Conservation (phyloP, 106 monocot genomes). For the Phalaenopsis aphrodite region DNA sequence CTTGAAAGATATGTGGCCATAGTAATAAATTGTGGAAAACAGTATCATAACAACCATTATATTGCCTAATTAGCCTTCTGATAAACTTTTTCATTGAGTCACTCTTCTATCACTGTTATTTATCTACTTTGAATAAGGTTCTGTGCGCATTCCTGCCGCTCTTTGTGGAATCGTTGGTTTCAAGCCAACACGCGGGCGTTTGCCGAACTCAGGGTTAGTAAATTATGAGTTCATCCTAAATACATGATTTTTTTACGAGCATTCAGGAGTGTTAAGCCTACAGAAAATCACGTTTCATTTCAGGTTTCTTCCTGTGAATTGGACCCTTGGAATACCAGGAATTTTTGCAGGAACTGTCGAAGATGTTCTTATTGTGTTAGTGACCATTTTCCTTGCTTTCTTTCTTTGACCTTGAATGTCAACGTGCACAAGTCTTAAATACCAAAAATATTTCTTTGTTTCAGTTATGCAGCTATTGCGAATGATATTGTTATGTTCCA, state of each 20-base stretch:
- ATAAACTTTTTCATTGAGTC: not conserved
- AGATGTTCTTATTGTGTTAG: constrained; percentile 78
- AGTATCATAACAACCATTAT: no score
- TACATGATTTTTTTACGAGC: not conserved
- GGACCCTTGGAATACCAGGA: constrained; percentile 88
- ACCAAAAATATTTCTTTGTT: not conserved
- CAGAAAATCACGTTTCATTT: constrained; percentile 6
- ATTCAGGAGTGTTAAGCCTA: not conserved
- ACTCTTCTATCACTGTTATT: not conserved
- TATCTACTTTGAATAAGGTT: constrained; percentile 36
- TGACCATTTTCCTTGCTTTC: constrained; percentile 3
- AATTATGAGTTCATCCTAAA: not conserved
- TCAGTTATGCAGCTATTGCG: constrained; percentile 81
- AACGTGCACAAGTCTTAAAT: not conserved
- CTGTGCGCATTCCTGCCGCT: constrained; percentile 86
- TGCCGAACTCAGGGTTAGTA: constrained; percentile 66
- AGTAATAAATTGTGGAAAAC: no score
- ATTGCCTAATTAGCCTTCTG: not conserved
- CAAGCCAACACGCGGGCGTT: constrained; percentile 70
- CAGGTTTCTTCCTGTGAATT: constrained; percentile 89
- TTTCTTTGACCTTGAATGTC: not conserved
- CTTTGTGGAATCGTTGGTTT: constrained; percentile 89
- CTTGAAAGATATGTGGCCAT: no score
- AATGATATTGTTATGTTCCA: constrained; percentile 17
- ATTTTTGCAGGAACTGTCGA: constrained; percentile 76